phyloP scores from a whole-genome alignment of 371 early-diverging fungal species.

The Mucor circinelloides region DNA sequence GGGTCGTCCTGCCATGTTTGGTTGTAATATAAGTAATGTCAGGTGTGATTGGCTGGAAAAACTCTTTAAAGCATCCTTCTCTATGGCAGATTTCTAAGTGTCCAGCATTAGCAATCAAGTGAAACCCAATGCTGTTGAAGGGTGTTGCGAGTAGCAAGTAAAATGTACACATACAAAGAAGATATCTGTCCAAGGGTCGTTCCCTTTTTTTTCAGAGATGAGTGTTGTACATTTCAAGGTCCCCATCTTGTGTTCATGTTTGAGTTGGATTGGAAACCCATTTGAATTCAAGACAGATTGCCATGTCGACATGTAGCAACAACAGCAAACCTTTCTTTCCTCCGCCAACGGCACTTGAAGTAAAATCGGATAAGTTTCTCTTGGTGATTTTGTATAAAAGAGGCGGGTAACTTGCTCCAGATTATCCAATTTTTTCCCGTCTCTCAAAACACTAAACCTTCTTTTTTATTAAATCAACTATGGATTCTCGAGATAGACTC shows the following conservation, averaged over 20 bases:
- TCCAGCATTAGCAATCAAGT: background rate
- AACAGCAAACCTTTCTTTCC: background rate
- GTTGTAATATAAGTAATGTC: background rate
- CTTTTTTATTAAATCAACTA: background rate
- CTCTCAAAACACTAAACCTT: background rate
- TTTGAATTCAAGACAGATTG: background rate
- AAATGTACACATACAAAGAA: background rate
- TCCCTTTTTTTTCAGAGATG: background rate
- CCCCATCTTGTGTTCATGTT: background rate
- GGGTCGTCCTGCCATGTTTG: background rate
- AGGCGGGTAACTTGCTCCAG: background rate
- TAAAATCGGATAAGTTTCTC: background rate
- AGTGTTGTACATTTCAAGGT: background rate
- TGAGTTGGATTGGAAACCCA: background rate
- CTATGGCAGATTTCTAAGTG: background rate
- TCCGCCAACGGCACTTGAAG: background rate
- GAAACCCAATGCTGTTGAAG: background rate
- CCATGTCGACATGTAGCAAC: background rate
- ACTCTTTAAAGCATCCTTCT: background rate
- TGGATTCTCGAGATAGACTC: slow-evolving; percentile 26
- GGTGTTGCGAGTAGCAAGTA: background rate
- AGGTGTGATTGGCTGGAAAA: background rate
- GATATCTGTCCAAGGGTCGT: background rate
- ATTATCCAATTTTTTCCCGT: background rate
- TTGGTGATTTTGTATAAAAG: background rate